These are phyloP conservation scores for Rhodofomes roseus DNA, from an alignment of 1,284 basidiomycete genomes.

Conservation along the genomic window DNA sequence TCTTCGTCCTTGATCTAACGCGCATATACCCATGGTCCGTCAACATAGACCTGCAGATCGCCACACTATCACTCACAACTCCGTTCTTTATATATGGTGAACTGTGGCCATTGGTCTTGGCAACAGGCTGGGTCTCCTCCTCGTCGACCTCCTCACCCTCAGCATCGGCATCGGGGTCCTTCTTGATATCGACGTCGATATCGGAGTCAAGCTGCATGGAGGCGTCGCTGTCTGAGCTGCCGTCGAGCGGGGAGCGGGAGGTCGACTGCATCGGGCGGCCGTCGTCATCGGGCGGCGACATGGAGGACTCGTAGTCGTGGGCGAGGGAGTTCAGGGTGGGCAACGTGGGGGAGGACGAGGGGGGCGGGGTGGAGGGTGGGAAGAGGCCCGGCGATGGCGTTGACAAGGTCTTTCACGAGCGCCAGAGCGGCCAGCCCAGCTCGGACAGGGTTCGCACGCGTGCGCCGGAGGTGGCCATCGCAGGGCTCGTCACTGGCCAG, in stretches of 20 bases:
- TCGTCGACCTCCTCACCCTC: constrained; percentile 36
- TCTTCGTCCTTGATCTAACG: constrained; percentile 50
- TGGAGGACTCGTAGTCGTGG: constrained; percentile 25
- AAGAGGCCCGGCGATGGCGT: constrained; percentile 32
- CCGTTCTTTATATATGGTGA: constrained; percentile 28
- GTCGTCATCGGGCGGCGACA: constrained; percentile 25
- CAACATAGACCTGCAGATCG: constrained; percentile 9
- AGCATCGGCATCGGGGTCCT: constrained; percentile 35
- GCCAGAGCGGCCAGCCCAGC: constrained; percentile 31
- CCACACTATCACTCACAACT: constrained; percentile 26
- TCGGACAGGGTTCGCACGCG: constrained; percentile 34
- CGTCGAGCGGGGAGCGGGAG: constrained; percentile 28
- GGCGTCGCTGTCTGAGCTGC: constrained; percentile 36
- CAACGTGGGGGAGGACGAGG: constrained; percentile 12
- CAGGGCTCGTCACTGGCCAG: constrained; percentile 27
- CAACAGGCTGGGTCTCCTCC: constrained; percentile 25
- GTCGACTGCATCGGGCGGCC: constrained; percentile 29
- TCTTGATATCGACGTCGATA: constrained; percentile 26
- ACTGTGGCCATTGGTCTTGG: constrained; percentile 19
- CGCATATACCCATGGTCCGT: constrained; percentile 13
- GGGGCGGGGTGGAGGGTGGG: constrained; percentile 30
- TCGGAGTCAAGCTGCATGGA: constrained; percentile 46
- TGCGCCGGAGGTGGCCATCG: constrained; percentile 25
- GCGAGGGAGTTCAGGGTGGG: constrained; percentile 43
- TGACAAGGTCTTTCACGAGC: constrained; percentile 44